phyloP scores from a whole-genome alignment of 768 basidiomycete species.

The Leccinum uliginosum region DNA sequence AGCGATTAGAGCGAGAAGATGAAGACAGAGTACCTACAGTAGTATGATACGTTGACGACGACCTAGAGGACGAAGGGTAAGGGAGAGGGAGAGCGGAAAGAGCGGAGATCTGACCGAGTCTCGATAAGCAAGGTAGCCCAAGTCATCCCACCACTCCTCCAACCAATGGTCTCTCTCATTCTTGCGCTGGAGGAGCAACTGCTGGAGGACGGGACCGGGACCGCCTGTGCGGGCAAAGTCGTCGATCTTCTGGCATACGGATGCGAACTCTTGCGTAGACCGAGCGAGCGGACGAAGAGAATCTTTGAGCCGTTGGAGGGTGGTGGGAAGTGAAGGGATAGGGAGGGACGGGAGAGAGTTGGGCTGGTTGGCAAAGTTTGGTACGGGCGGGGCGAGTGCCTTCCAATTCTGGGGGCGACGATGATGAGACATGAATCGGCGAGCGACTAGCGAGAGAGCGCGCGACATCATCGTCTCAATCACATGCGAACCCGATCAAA shows the following conservation, averaged over 20 bases:
- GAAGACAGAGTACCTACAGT: constrained; percentile 52
- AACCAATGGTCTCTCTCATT: constrained; percentile 72
- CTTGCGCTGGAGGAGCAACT: constrained; percentile 52
- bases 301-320: constrained; percentile 64
- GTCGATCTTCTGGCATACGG: constrained; percentile 60
- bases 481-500: constrained; percentile 3
- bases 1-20: not conserved
- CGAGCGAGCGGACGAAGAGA: constrained; percentile 72
- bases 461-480: constrained; percentile 3
- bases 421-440: constrained; percentile 18
- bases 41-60: constrained; percentile 92
- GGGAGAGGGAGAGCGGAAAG: not conserved
- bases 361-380: constrained; percentile 64
- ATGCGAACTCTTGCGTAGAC: constrained; percentile 51
- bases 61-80: constrained; percentile 43
- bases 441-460: not conserved
- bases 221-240: constrained; percentile 45
- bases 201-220: constrained; percentile 55
- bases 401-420: constrained; percentile 65
- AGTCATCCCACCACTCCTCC: constrained; percentile 93
- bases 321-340: constrained; percentile 62
- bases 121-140: constrained; percentile 76
- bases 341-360: constrained; percentile 64
- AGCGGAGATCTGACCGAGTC: constrained; percentile 57
- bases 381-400: constrained; percentile 54